These are phyloP conservation scores for Umbilicaria muhlenbergii DNA, from an alignment of 495 filamentous ascomycete genomes.

Conservation along the genomic window DNA sequence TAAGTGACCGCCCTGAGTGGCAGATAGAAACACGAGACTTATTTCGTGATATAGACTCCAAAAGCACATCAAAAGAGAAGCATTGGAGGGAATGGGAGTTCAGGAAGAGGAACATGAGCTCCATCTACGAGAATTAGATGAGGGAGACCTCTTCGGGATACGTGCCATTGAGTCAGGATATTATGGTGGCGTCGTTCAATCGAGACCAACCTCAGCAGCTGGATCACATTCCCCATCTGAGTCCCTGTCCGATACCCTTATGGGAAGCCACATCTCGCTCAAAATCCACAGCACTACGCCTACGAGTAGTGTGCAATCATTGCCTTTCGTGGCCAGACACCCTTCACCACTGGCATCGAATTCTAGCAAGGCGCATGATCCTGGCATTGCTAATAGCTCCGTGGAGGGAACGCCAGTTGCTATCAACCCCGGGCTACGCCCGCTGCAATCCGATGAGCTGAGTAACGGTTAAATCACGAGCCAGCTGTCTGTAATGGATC, in stretches of 20 bases:
- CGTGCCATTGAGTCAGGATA: conserved; percentile 4
- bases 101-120: conserved; percentile 1
- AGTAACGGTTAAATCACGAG: conserved; percentile 3
- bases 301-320: conserved; percentile 1
- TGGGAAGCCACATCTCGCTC: conserved; percentile 3
- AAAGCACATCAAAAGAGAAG: conserved; percentile 1
- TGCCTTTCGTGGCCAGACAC: neutral
- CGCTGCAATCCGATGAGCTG: neutral
- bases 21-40: too few relatives aligned
- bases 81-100: neutral
- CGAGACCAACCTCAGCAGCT: conserved; percentile 1
- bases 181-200: conserved; percentile 4
- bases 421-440: neutral
- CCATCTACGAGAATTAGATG: conserved; percentile 1
- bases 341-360: neutral
- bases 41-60: neutral
- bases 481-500: conserved; percentile 2
- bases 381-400: neutral
- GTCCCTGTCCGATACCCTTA: conserved; percentile 2
- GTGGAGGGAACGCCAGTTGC: neutral
- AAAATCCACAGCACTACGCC: neutral
- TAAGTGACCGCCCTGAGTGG: neutral
- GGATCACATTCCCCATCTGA: neutral
- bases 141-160: conserved; percentile 4
- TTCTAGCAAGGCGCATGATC: neutral